Conservation (phyloP, 2,329 filamentous ascomycete species). For the Beauveria asiatica region DNA sequence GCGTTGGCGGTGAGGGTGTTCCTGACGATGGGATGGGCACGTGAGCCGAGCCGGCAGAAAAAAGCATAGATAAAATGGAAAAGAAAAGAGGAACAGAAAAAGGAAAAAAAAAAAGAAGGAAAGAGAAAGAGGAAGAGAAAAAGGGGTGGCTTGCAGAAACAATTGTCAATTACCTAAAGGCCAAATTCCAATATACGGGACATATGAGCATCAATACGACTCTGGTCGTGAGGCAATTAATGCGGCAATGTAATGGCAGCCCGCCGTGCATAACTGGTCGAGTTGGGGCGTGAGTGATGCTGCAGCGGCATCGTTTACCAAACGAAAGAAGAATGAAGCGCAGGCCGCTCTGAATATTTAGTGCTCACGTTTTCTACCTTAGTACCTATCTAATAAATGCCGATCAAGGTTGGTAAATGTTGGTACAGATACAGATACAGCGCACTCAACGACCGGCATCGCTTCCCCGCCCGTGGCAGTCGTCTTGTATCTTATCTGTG, state of each 20-base stretch:
- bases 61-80: background rate
- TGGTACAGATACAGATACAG: too few relatives aligned
- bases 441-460: background rate
- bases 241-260: background rate
- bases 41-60: too few relatives aligned
- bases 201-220: background rate
- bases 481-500: conserved; percentile 8
- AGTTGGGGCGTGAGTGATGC: background rate
- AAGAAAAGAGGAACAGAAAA: background rate
- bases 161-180: background rate
- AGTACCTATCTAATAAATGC: too few relatives aligned
- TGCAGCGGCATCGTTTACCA: background rate
- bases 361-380: too few relatives aligned
- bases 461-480: background rate
- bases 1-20: too few relatives aligned
- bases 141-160: background rate
- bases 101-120: too few relatives aligned
- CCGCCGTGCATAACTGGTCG: background rate
- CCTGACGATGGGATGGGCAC: too few relatives aligned
- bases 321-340: too few relatives aligned
- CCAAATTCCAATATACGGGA: too few relatives aligned
- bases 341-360: too few relatives aligned
- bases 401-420: too few relatives aligned
- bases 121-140: background rate
- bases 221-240: conserved; percentile 1